These are phyloP conservation scores for Mycena leptocephala DNA, from an alignment of 768 basidiomycete genomes.

Conservation along the genomic window DNA sequence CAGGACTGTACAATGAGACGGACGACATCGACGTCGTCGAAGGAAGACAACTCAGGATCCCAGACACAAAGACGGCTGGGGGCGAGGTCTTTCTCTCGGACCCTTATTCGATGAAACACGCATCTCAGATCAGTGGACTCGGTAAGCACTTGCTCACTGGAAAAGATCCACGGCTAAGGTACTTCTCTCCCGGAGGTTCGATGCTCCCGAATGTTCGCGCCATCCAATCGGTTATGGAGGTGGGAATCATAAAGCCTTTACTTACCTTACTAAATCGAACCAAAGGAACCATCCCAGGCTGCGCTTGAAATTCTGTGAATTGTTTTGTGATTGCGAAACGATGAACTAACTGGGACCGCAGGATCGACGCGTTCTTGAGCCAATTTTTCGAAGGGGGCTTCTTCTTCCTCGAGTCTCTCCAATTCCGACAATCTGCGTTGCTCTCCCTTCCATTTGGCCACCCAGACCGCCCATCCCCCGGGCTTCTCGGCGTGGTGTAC, in stretches of 20 bases:
- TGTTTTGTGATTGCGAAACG: not conserved
- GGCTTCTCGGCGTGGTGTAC: not conserved
- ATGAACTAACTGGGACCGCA: not conserved
- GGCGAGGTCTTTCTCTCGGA: not conserved
- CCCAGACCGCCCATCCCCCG: not conserved
- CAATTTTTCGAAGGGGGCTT: not conserved
- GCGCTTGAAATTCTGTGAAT: not conserved
- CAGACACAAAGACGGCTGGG: not conserved
- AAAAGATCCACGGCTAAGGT: not conserved
- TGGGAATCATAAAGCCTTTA: not conserved
- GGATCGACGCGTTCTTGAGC: not conserved
- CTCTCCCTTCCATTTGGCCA: not conserved
- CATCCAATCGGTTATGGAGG: not conserved
- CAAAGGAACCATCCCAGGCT: not conserved
- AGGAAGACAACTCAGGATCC: not conserved
- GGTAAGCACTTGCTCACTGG: not conserved
- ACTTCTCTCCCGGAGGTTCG: not conserved
- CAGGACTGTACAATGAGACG: too few relatives aligned
- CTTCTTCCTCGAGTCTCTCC: not conserved
- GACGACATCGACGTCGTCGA: too few relatives aligned
- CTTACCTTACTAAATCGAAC: not conserved
- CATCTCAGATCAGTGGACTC: not conserved
- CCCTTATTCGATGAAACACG: not conserved
- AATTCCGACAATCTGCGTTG: not conserved
- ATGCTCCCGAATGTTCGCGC: not conserved